phyloP scores from a whole-genome alignment of 176 grass and related monocot genomes.

The Typha latifolia region DNA sequence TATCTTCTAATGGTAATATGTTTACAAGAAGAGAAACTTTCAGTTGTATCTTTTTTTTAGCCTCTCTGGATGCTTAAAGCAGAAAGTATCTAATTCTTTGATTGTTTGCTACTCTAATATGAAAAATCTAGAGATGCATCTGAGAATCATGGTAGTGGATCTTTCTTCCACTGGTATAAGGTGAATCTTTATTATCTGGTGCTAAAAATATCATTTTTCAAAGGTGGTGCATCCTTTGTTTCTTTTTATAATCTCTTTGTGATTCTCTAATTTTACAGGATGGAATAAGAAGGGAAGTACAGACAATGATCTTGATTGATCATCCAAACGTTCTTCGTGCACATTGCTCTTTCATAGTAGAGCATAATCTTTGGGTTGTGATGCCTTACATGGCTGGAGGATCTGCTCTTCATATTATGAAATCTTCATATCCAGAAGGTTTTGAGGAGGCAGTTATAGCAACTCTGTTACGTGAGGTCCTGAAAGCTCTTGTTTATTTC shows the following conservation, averaged over 20 bases:
- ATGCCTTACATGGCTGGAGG: slow-evolving; percentile 97
- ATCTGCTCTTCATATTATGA: slow-evolving; percentile 91
- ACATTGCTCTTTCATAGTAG: slow-evolving; percentile 76
- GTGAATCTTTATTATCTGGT: too few relatives aligned
- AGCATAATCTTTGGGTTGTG: slow-evolving; percentile 79
- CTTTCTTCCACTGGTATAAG: too few relatives aligned
- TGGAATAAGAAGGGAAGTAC: slow-evolving; percentile 94
- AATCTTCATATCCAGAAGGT: slow-evolving; percentile 82
- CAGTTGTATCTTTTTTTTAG: too few relatives aligned
- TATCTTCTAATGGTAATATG: too few relatives aligned
- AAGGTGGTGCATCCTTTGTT: not conserved
- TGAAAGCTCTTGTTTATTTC: slow-evolving; percentile 94
- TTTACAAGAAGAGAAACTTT: too few relatives aligned
- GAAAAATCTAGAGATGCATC: too few relatives aligned
- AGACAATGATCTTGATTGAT: slow-evolving; percentile 90
- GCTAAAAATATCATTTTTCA: not conserved
- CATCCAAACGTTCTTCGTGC: slow-evolving; percentile 80
- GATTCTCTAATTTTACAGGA: slow-evolving; percentile 40
- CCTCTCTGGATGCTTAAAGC: too few relatives aligned
- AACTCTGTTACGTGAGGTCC: slow-evolving; percentile 77
- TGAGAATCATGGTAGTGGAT: too few relatives aligned
- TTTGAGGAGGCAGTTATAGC: slow-evolving; percentile 96
- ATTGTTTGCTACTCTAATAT: too few relatives aligned
- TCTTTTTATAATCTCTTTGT: not conserved
- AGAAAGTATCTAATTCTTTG: too few relatives aligned